These are phyloP conservation scores for Emericellopsis terricola DNA, from an alignment of 495 filamentous ascomycete species.

Conservation along the genomic window DNA sequence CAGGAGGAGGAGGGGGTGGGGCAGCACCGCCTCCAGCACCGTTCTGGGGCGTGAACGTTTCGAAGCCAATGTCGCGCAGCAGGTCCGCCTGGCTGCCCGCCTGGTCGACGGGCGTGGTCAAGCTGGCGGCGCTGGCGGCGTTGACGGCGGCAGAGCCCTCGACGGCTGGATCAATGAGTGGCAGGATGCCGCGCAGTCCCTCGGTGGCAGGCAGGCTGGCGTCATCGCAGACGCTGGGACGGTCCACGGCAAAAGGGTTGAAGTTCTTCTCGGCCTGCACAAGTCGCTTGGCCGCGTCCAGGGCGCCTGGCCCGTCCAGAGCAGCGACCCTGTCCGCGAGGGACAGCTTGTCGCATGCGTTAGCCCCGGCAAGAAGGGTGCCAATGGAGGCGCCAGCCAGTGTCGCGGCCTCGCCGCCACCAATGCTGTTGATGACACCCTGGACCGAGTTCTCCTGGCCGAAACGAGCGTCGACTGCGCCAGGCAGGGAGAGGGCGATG, in stretches of 20 bases:
- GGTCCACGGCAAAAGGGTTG: conserved; percentile 36
- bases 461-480: conserved; percentile 33
- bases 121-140: conserved; percentile 28
- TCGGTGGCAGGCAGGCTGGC: conserved; percentile 32
- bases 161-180: conserved; percentile 39
- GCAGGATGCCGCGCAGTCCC: conserved; percentile 39
- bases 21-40: too few relatives aligned
- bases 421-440: conserved; percentile 21
- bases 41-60: too few relatives aligned
- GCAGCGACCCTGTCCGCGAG: conserved; percentile 39
- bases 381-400: conserved; percentile 33
- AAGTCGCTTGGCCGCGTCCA: conserved; percentile 35
- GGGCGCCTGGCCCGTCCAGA: conserved; percentile 33
- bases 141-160: conserved; percentile 33
- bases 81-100: conserved; percentile 36
- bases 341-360: conserved; percentile 39
- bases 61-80: conserved; percentile 29
- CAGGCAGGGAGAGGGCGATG: conserved; percentile 23
- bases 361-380: conserved; percentile 35
- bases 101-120: conserved; percentile 31
- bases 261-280: conserved; percentile 51
- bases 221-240: conserved; percentile 40
- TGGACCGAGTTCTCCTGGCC: conserved; percentile 33
- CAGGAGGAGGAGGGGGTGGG: too few relatives aligned
- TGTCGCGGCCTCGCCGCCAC: conserved; percentile 29